These are phyloP conservation scores for Phaeodactylum tricornutum DNA, from an alignment of 108 stramenopile species.

Conservation along the genomic window DNA sequence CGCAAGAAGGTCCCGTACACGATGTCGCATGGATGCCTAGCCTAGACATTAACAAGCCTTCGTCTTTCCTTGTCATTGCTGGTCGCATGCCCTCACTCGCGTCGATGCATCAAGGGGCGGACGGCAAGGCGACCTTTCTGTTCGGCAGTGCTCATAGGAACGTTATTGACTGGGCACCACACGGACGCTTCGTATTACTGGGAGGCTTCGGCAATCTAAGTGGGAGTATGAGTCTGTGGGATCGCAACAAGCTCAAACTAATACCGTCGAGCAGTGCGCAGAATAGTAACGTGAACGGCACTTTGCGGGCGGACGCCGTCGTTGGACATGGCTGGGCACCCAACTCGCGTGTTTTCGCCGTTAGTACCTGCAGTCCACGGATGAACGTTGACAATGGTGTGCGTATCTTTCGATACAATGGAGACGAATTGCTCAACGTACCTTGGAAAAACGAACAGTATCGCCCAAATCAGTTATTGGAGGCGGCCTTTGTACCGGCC, in stretches of 20 bases:
- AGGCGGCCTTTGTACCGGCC: conserved; percentile 63
- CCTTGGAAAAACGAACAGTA: conserved; percentile 76
- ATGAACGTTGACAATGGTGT: conserved; percentile 99
- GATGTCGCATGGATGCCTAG: conserved; percentile 87
- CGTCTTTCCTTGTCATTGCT: conserved; percentile 80
- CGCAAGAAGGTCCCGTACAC: conserved; percentile 66
- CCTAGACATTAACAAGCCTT: conserved; percentile 34
- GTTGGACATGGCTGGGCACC: conserved; percentile 93
- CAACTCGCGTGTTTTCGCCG: conserved; percentile 80
- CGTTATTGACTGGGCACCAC: conserved; percentile 78
- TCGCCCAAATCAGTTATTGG: conserved; percentile 49
- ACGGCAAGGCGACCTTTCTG: conserved; percentile 85
- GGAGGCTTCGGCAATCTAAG: conserved; percentile 83
- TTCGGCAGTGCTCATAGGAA: conserved; percentile 93
- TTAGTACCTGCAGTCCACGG: conserved; percentile 87
- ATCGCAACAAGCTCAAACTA: conserved; percentile 77
- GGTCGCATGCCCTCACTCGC: conserved; percentile 88
- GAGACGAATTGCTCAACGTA: conserved; percentile 37
- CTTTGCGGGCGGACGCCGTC: conserved; percentile 44
- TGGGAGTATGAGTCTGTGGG: conserved; percentile 96
- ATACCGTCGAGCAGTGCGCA: conserved; percentile 31
- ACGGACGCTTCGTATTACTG: conserved; percentile 83
- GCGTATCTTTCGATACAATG: conserved; percentile 78
- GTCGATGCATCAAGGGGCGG: conserved; percentile 82
- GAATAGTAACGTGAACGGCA: conserved; percentile 14